Evolutionary conservation across 768 basidiomycete species (phyloP).

Genomic region (Panaeolus cyanescens): DNA sequence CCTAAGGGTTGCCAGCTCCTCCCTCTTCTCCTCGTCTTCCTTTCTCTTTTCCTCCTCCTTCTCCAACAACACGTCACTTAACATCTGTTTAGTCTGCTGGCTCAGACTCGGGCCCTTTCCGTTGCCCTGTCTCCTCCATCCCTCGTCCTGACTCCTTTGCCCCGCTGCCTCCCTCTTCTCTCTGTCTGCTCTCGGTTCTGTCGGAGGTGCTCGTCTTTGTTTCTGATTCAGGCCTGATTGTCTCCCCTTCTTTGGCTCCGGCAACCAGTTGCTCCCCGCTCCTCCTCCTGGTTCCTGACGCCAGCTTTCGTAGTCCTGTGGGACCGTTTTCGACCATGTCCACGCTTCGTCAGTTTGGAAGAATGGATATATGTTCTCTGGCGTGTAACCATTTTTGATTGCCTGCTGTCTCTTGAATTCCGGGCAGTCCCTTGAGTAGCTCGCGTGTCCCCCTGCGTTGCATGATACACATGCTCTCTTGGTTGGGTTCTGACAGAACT

Average conservation of each 20-base stretch:
- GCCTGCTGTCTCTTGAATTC: conserved; percentile 12
- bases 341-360: conserved; percentile 16
- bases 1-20: not conserved
- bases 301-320: too few relatives aligned
- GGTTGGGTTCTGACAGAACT: too few relatives aligned
- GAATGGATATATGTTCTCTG: conserved; percentile 21
- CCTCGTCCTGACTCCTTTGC: not conserved
- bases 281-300: not conserved
- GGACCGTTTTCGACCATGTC: conserved; percentile 11
- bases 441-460: conserved; percentile 13
- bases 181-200: not conserved
- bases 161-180: not conserved
- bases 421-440: conserved; percentile 20
- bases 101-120: not conserved
- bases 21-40: not conserved
- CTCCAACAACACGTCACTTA: not conserved
- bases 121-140: not conserved
- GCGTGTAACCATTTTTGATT: conserved; percentile 9
- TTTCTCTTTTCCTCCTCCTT: not conserved
- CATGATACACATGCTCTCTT: conserved; percentile 15
- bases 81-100: not conserved
- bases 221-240: not conserved
- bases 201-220: not conserved
- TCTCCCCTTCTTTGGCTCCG: not conserved
- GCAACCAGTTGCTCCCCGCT: not conserved